phyloP scores from a whole-genome alignment of 2,329 filamentous ascomycete genomes.

The Arthroderma sp. region DNA sequence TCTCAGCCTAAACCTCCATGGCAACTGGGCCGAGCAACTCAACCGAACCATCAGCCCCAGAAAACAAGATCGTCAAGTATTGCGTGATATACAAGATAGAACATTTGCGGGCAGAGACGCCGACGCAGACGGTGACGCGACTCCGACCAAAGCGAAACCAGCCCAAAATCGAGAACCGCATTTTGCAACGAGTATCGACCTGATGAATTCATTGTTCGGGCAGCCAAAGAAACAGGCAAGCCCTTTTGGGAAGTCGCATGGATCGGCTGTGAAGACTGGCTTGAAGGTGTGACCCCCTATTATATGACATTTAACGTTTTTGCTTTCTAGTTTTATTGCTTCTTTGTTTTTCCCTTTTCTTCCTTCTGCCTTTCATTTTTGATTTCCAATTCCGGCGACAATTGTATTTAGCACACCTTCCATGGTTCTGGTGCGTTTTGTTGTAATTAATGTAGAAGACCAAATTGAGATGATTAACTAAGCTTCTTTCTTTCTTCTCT shows the following conservation, averaged over 20 bases:
- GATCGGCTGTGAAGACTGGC: slow-evolving; percentile 51
- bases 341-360: slow-evolving; percentile 36
- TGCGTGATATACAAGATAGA: slow-evolving; percentile 52
- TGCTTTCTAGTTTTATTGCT: slow-evolving; percentile 13
- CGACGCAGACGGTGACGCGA: slow-evolving; percentile 18
- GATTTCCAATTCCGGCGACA: slow-evolving; percentile 5
- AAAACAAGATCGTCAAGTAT: slow-evolving; percentile 71
- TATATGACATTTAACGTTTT: too few relatives aligned
- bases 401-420: slow-evolving; percentile 14
- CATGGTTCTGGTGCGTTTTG: slow-evolving; percentile 7
- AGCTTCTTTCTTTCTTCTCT: slow-evolving; percentile 16
- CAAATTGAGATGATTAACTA: slow-evolving; percentile 29
- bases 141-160: slow-evolving; percentile 12
- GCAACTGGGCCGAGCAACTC: slow-evolving; percentile 88
- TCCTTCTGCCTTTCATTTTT: slow-evolving; percentile 19
- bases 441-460: slow-evolving; percentile 20
- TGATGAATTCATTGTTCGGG: slow-evolving; percentile 90
- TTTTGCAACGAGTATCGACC: slow-evolving; percentile 79
- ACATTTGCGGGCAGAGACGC: slow-evolving; percentile 38
- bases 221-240: slow-evolving; percentile 45
- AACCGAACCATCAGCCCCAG: slow-evolving; percentile 87
- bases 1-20: slow-evolving; percentile 42
- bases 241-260: slow-evolving; percentile 42
- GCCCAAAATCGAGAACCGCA: slow-evolving; percentile 36
- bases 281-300: slow-evolving; percentile 74